These are phyloP conservation scores for Stachybotrys elegans DNA, from an alignment of 2,329 filamentous ascomycete species.

Conservation along the genomic window DNA sequence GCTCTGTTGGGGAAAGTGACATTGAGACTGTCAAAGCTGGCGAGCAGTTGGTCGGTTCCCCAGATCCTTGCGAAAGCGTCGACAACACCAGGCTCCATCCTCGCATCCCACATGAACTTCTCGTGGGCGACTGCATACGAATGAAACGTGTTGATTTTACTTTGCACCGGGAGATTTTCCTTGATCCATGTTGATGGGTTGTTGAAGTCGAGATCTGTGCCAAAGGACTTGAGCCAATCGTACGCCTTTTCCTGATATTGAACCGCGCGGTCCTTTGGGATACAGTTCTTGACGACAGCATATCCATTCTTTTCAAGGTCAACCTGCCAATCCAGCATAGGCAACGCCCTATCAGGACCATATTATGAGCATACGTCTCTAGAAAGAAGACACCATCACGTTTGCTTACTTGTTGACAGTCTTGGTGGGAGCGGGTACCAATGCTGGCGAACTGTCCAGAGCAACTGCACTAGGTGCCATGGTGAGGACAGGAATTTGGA, in stretches of 20 bases:
- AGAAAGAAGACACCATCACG: neutral
- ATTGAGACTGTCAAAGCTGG: conserved; percentile 34
- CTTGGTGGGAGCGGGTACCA: neutral
- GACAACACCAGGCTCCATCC: conserved; percentile 31
- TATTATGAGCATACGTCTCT: neutral
- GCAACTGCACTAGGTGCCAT: neutral
- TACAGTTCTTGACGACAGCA: conserved; percentile 39
- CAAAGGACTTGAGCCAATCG: conserved; percentile 7
- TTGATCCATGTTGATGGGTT: too few species aligned
- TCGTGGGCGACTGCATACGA: conserved; percentile 30
- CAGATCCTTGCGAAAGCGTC: conserved; percentile 34
- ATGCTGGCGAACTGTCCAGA: neutral
- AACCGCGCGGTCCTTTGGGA: conserved; percentile 33
- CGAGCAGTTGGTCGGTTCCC: conserved; percentile 34
- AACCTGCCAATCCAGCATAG: conserved; percentile 25
- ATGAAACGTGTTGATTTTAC: conserved; percentile 19
- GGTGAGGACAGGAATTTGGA: too few species aligned
- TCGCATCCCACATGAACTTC: conserved; percentile 33
- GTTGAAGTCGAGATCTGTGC: too few species aligned
- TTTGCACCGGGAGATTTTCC: too few species aligned
- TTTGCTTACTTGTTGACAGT: neutral
- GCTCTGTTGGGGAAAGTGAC: conserved; percentile 27
- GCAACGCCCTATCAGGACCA: neutral
- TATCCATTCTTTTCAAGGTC: conserved; percentile 32
- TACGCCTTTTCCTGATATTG: conserved; percentile 24